Evolutionary conservation across 371 early-diverging fungal species (phyloP).

Genomic region (Mucor lusitanicus): DNA sequence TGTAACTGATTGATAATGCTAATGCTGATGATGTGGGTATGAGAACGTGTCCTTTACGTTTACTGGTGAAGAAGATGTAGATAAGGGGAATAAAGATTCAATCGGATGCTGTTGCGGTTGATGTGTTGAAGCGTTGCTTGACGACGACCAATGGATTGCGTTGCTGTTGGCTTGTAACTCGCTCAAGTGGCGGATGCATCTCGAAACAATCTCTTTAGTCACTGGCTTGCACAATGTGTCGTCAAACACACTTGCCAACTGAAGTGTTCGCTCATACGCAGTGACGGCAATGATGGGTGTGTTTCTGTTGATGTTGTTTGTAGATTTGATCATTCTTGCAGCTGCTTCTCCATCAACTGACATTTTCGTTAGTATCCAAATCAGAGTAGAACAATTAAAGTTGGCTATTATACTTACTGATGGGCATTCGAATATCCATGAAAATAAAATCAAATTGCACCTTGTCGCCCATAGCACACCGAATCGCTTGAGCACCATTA

Average conservation of each 20-base stretch:
- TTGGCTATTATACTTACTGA: slow-evolving; percentile 81
- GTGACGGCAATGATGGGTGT: slow-evolving; percentile 80
- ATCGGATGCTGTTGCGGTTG: neutral
- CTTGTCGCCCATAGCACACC: slow-evolving; percentile 80
- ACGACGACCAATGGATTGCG: neutral
- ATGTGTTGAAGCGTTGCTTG: neutral
- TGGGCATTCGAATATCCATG: slow-evolving; percentile 93
- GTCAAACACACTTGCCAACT: slow-evolving; percentile 65
- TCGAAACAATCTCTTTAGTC: slow-evolving; percentile 56
- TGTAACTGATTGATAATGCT: neutral
- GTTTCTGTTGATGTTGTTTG: slow-evolving; percentile 74
- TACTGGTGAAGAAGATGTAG: neutral
- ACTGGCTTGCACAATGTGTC: slow-evolving; percentile 77
- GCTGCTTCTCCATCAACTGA: slow-evolving; percentile 90
- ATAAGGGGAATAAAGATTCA: neutral
- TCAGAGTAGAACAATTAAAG: neutral
- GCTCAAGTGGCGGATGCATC: slow-evolving; percentile 1
- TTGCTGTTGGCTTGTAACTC: neutral
- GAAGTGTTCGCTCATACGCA: slow-evolving; percentile 66
- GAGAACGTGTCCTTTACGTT: neutral
- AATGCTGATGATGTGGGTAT: neutral
- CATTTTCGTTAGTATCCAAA: too few species aligned
- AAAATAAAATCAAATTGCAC: slow-evolving; percentile 91
- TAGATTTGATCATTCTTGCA: slow-evolving; percentile 92
- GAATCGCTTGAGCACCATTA: slow-evolving; percentile 91